Conservation (phyloP, 768 basidiomycete species). For the Mycena rebaudengoi region DNA sequence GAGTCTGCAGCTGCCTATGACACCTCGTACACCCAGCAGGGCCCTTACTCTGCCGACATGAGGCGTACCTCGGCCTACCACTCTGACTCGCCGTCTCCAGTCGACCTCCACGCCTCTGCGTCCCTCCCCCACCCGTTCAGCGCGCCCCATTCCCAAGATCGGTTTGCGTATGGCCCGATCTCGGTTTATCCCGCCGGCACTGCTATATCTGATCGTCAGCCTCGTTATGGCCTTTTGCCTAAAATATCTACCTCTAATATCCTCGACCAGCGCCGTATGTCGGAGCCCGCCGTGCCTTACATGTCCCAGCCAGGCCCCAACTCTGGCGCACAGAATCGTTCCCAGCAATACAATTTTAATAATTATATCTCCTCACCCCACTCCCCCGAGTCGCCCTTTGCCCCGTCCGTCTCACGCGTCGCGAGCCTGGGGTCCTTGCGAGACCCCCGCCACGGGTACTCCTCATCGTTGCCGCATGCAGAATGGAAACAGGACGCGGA, state of each 20-base stretch:
- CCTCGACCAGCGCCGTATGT: conserved; percentile 73
- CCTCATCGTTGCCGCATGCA: conserved; percentile 36
- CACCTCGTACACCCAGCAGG: conserved; percentile 31
- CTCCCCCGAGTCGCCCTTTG: conserved; percentile 47
- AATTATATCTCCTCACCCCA: conserved; percentile 41
- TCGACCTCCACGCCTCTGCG: conserved; percentile 47
- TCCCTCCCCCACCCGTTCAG: conserved; percentile 44
- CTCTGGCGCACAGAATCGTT: conserved; percentile 43
- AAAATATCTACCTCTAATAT: conserved; percentile 38
- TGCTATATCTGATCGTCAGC: conserved; percentile 33
- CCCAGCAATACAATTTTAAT: conserved; percentile 52
- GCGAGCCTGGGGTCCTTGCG: conserved; percentile 54
- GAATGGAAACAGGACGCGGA: conserved; percentile 46
- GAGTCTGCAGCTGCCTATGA: conserved; percentile 31
- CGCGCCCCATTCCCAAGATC: conserved; percentile 54
- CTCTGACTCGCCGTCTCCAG: conserved; percentile 50
- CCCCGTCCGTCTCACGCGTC: conserved; percentile 54
- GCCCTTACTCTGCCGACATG: conserved; percentile 20
- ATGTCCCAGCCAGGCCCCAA: conserved; percentile 49
- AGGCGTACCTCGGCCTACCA: conserved; percentile 8
- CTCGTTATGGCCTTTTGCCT: conserved; percentile 38
- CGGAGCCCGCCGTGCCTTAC: conserved; percentile 64
- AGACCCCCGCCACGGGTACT: conserved; percentile 47
- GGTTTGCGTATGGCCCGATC: conserved; percentile 50
- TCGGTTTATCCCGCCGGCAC: conserved; percentile 42